Evolutionary conservation across 306 rosid species (phyloP), one percentile per base, ranked within the genome.

Genomic region (Astragalus membranaceus): DNA sequence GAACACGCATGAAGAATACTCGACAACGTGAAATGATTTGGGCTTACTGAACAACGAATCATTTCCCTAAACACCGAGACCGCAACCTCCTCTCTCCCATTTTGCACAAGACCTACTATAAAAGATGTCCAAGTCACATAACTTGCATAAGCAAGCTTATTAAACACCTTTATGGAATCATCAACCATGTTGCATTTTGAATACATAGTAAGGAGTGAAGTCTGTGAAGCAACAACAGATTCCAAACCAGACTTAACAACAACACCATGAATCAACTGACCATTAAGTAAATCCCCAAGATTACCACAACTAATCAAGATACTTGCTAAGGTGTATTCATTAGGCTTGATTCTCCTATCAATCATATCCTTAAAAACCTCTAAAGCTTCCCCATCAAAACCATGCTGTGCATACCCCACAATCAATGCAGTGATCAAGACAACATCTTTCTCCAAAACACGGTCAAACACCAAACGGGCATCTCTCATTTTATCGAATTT

Each of bases 61-160:
- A 88, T 86, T 76, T 80, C 80, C 75, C 72, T 84, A 75, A 86
- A 86, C 48, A 76, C 76, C 43, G 77, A 76, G 70, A 84, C 62
- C 50, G 88, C 91, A 55, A 66, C 59, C 76, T 86, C 95, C 79
- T 82, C 89, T 77, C 84, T 82, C 41, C 85, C 89, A 66, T 86
- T 84, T 62, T 85, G 75, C 54, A 84, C 81, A 37, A 88, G 91
- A 51, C 86, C 95, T 10, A 77, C 86, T 17, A 88, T 57, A 68
- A 88, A 81, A 61, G 95, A 88, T 52, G 95, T 84, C 95, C 95
- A 88, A 7, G 89, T 88, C 69, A 86, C 89, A 60, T 80, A 85
- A 51, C 81, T 88, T 52, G 91, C 89, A 76, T 74, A 48, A 69
- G 64, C 62, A 78, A 88, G 52, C 43, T 60, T 67, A 67, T 74